Base-by-base conservation (phyloP, 2,329 filamentous ascomycete genomes). In the Colletotrichum sojae region DNA sequence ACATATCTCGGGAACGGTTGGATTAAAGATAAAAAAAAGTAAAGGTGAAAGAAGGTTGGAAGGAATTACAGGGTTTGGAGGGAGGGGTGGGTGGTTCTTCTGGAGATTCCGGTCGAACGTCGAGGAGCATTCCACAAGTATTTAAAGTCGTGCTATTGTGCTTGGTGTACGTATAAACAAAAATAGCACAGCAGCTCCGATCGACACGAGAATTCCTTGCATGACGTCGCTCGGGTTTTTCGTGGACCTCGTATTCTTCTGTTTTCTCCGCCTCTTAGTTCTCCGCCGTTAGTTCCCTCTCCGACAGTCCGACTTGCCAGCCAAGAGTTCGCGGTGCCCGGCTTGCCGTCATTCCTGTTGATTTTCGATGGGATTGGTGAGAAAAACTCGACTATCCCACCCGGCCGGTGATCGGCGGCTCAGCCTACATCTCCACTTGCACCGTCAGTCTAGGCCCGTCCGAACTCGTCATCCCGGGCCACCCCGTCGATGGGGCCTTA, bases 381-480 rank as follows among this genome's bases (percentile, higher is more conserved):
- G 20, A 39, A 31, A 52, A 25, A 31, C 51, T 18, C n/a, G n/a
- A 49, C 20, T 20, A 60, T 52, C 49, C 39, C 16, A 15, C 43
- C 22, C 18, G 12, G 55, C 22, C 20, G 60, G 55, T 39, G 62
- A 66, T 66, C 55, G 56, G 51, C 67, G 46, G 39, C 62, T 60
- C 51, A 66, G 62, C 59, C 64, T 49, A 27, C 60, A 52, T 57
- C 52, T 53, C 64, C 64, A 67, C 64, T 40, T 46, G 52, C 45
- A 20, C 36, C 52, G 45, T 40, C 46, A 40, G 63, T 56, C 64
- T 57, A 52, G 59, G 46, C 48, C 53, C 54, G 45, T 45, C 36
- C 39, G 22, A 22, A 40, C 22, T 60, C 66, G 60, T 55, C 66
- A 65, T 54, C 25, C 39, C 45, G 22, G 55, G 22, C 31, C 22